Percentiles rank a stretch among this genome's conserved stretches.
phyloP scores from a whole-genome alignment of 208 protist genomes.

The Acanthamoeba lenticulata region DNA sequence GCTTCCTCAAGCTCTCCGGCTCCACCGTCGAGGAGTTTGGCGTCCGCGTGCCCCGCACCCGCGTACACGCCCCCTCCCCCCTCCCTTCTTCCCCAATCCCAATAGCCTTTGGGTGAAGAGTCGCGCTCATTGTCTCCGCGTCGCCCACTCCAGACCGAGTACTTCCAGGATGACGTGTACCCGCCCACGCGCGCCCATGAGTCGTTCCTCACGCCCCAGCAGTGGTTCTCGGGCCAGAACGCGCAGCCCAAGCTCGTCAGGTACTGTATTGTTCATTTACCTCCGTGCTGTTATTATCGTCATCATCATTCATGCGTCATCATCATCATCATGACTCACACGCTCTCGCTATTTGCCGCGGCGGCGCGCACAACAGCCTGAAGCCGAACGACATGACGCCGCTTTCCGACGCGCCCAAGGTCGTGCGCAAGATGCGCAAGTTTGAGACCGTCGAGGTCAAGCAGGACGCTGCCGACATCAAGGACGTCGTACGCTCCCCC shows the following conservation, averaged over 20 bases:
- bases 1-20: conserved; percentile 72
- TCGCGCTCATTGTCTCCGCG: neutral
- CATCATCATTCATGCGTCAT: neutral
- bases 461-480: conserved; percentile 46
- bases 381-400: conserved; percentile 58
- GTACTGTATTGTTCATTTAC: neutral
- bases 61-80: neutral
- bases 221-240: conserved; percentile 65
- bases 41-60: conserved; percentile 74
- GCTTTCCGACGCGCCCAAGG: conserved; percentile 49
- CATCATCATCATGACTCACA: neutral
- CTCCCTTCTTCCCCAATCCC: neutral
- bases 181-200: conserved; percentile 72
- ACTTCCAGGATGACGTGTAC: conserved; percentile 80
- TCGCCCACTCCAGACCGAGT: conserved; percentile 41
- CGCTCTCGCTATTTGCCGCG: neutral
- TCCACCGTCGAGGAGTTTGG: conserved; percentile 73
- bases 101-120: neutral
- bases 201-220: conserved; percentile 47
- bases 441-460: conserved; percentile 28
- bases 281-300: no score
- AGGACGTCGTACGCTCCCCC: neutral
- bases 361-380: neutral
- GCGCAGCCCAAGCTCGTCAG: conserved; percentile 49
- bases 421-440: conserved; percentile 49